Conservation (phyloP, 2,329 filamentous ascomycete species). For the Sclerotinia trifoliorum region DNA sequence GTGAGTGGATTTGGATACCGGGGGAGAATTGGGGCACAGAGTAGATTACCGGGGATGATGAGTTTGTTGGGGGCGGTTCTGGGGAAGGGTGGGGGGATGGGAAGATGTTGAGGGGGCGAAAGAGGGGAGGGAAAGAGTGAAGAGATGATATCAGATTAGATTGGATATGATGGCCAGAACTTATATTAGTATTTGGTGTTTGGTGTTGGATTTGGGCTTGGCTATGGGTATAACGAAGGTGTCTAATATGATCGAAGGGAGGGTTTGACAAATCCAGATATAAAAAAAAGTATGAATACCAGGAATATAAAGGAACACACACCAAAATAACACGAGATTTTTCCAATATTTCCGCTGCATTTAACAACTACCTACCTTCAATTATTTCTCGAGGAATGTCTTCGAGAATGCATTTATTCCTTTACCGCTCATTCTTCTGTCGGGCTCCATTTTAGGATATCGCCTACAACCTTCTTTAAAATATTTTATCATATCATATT, state of each 20-base stretch:
- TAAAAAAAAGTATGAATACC: no score
- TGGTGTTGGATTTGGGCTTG: not conserved
- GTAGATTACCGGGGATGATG: conserved; percentile 30
- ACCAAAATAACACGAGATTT: not conserved
- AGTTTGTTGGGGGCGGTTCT: conserved; percentile 21
- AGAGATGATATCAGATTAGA: not conserved
- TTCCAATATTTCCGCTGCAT: not conserved
- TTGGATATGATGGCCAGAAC: no score
- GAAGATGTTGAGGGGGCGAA: not conserved
- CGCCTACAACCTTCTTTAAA: not conserved
- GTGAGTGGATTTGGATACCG: conserved; percentile 18
- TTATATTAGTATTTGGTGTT: not conserved
- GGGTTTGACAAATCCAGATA: not conserved
- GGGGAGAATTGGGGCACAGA: conserved; percentile 4
- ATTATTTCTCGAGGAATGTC: not conserved
- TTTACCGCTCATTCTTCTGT: not conserved
- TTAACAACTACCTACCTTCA: not conserved
- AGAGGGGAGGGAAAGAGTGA: not conserved
- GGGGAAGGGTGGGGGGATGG: no score
- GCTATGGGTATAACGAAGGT: not conserved
- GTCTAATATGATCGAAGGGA: no score
- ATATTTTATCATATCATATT: not conserved
- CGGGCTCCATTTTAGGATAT: not conserved
- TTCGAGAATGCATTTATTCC: not conserved
- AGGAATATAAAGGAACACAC: not conserved